phyloP scores from a whole-genome alignment of 306 rosid genomes.

The Sindora glabra region DNA sequence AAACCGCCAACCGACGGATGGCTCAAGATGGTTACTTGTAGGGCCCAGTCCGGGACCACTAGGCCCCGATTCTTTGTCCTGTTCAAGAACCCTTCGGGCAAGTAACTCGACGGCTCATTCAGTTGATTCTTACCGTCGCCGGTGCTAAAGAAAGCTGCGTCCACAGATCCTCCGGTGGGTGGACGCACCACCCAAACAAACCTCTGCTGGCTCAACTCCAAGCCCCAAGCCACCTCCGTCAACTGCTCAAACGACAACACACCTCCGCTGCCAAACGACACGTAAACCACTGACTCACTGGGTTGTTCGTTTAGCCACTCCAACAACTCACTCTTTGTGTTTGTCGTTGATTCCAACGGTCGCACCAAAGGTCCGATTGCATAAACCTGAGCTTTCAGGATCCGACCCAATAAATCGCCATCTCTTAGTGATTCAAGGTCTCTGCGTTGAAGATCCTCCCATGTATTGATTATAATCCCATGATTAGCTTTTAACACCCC shows the following conservation, averaged over 20 bases:
- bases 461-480: conserved; percentile 35
- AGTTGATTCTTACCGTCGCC: neutral
- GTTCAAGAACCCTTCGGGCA: conserved; percentile 30
- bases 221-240: conserved; percentile 50
- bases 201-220: conserved; percentile 48
- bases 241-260: conserved; percentile 38
- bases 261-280: conserved; percentile 69
- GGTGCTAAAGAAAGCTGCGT: conserved; percentile 6
- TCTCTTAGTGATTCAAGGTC: conserved; percentile 18
- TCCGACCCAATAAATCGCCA: neutral
- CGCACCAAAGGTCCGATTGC: conserved; percentile 50
- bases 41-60: conserved; percentile 30
- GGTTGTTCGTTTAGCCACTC: conserved; percentile 53
- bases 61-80: conserved; percentile 22
- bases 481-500: conserved; percentile 6
- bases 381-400: conserved; percentile 18
- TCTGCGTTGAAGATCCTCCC: conserved; percentile 24
- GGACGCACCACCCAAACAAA: conserved; percentile 66
- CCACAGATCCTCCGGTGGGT: neutral
- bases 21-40: conserved; percentile 27
- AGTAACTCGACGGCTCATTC: neutral
- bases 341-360: neutral
- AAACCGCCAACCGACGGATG: conserved; percentile 42
- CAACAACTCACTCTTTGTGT: neutral
- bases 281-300: conserved; percentile 35